phyloP scores from a whole-genome alignment of 1,284 basidiomycete species.

The Cryptococcus sp. region DNA sequence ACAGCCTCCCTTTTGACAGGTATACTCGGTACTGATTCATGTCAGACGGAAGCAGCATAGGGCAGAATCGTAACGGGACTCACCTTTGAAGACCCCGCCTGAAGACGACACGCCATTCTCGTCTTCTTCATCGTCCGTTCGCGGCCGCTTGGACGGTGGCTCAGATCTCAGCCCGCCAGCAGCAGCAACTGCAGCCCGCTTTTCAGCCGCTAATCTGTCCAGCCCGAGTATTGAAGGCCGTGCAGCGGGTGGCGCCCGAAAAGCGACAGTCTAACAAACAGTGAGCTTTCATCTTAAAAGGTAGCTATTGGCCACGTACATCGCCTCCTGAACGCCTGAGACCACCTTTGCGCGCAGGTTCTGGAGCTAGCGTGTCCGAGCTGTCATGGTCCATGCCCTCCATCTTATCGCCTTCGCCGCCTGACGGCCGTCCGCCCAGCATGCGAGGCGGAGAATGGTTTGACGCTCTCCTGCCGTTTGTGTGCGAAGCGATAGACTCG shows the following conservation, averaged over 20 bases:
- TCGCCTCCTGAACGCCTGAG: slow-evolving; percentile 64
- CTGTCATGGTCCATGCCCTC: slow-evolving; percentile 74
- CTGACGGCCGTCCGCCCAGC: slow-evolving; percentile 19
- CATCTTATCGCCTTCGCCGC: slow-evolving; percentile 14
- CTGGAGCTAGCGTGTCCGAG: slow-evolving; percentile 77
- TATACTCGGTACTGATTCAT: slow-evolving; percentile 66
- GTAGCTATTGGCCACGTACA: slow-evolving; percentile 55
- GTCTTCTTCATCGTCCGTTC: slow-evolving; percentile 59
- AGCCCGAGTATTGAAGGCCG: slow-evolving; percentile 78
- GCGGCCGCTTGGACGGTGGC: slow-evolving; percentile 64
- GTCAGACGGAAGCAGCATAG: not conserved
- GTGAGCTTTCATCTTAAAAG: not conserved
- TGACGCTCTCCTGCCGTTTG: slow-evolving; percentile 25
- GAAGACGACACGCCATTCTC: slow-evolving; percentile 34
- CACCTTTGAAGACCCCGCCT: slow-evolving; percentile 78
- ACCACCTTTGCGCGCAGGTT: slow-evolving; percentile 72
- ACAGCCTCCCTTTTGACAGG: slow-evolving; percentile 61
- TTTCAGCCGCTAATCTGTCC: slow-evolving; percentile 83
- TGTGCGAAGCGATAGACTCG: slow-evolving; percentile 57
- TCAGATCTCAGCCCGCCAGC: slow-evolving; percentile 54
- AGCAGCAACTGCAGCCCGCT: slow-evolving; percentile 64
- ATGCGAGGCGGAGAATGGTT: slow-evolving; percentile 36
- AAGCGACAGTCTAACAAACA: slow-evolving; percentile 66
- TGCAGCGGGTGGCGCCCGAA: slow-evolving; percentile 69
- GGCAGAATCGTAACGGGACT: slow-evolving; percentile 18